phyloP scores from a whole-genome alignment of 1,284 basidiomycete species.

The Ceratobasidium sp. region DNA sequence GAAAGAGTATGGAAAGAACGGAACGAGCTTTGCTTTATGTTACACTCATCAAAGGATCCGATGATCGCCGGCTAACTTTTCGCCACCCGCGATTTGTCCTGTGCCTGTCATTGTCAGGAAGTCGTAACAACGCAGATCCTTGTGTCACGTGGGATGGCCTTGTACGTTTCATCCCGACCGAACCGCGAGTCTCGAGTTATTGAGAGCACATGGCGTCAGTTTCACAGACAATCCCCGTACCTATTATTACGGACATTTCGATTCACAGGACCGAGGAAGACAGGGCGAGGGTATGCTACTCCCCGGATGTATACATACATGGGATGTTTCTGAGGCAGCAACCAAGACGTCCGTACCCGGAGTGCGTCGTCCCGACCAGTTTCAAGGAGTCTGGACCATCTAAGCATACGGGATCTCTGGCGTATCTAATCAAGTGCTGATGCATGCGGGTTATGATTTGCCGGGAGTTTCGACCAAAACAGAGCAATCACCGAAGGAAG shows the following conservation, averaged over 20 bases:
- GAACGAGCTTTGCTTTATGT: neutral
- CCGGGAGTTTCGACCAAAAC: no score
- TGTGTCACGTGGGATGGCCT: conserved; percentile 6
- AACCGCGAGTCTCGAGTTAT: neutral
- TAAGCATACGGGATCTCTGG: no score
- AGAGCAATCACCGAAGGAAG: no score
- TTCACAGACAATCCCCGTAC: neutral
- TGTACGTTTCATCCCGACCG: neutral
- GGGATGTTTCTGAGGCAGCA: no score
- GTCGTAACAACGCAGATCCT: conserved; percentile 10
- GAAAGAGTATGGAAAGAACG: neutral
- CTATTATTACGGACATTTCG: neutral
- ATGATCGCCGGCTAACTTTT: conserved; percentile 8
- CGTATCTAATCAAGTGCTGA: no score
- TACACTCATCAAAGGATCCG: neutral
- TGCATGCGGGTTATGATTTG: no score
- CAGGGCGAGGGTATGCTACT: neutral
- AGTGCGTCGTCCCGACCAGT: no score
- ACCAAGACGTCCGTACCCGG: no score
- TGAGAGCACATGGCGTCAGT: neutral
- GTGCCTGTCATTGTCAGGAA: neutral
- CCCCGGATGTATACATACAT: neutral
- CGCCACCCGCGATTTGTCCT: neutral
- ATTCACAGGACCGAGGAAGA: neutral
- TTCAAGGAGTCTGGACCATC: no score